These are phyloP conservation scores for Phyllosticta capitalensis DNA, from an alignment of 2,329 filamentous ascomycete species.

Conservation along the genomic window DNA sequence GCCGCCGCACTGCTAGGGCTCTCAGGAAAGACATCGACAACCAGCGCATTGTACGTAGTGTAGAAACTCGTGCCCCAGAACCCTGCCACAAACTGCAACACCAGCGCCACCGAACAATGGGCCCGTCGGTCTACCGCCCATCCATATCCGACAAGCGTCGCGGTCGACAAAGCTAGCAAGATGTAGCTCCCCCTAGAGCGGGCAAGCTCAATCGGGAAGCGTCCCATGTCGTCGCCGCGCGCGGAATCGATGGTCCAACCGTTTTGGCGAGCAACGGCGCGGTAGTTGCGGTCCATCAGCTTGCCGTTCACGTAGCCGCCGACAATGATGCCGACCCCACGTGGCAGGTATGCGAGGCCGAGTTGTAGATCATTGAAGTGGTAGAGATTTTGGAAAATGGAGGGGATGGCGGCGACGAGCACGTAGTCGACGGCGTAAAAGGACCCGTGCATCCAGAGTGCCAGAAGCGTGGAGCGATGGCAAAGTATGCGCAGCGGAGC, in stretches of 20 bases:
- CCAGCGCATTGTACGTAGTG: conserved; percentile 26
- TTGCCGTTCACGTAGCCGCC: conserved; percentile 33
- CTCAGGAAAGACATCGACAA: conserved; percentile 22
- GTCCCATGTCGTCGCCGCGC: conserved; percentile 39
- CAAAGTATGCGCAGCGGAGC: no score
- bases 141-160: conserved; percentile 22
- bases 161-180: conserved; percentile 18
- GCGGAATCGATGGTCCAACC: conserved; percentile 52
- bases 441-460: conserved; percentile 1
- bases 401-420: neutral
- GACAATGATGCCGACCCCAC: conserved; percentile 3
- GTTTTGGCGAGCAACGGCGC: conserved; percentile 51
- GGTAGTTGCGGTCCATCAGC: conserved; percentile 36
- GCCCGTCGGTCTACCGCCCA: conserved; percentile 21
- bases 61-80: conserved; percentile 27
- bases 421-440: neutral
- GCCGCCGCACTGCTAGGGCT: conserved; percentile 1
- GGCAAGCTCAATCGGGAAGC: conserved; percentile 40
- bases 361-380: neutral
- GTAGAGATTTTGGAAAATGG: neutral
- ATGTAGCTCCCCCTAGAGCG: conserved; percentile 21
- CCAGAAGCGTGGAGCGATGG: conserved; percentile 1
- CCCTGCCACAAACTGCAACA: conserved; percentile 31
- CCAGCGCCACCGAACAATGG: conserved; percentile 26
- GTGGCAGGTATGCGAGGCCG: neutral